Evolutionary conservation across 352 stramenopile genomes (phyloP).

Genomic region (Phytophthora gonapodyides): DNA sequence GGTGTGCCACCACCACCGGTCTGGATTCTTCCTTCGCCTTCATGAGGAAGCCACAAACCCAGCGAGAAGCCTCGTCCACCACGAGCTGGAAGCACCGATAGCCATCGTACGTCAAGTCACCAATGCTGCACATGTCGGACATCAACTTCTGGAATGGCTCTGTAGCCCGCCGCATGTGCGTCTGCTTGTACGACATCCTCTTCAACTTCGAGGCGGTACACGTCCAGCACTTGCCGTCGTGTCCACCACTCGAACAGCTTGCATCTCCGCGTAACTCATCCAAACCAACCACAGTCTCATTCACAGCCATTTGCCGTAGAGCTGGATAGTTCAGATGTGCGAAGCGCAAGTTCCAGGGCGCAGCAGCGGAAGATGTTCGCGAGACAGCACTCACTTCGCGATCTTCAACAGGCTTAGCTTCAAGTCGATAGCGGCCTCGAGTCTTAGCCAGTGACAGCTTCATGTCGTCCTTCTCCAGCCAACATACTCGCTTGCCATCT

Average conservation of each 20-base stretch:
- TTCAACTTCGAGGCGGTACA: constrained; percentile 15
- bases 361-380: background rate
- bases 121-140: constrained; percentile 9
- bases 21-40: constrained; percentile 7
- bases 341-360: constrained; percentile 15
- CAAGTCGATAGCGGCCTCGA: constrained; percentile 10
- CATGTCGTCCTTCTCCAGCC: background rate
- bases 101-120: constrained; percentile 1
- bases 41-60: constrained; percentile 1
- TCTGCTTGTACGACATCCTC: constrained; percentile 13
- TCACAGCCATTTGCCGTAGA: constrained; percentile 1
- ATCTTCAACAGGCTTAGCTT: constrained; percentile 1
- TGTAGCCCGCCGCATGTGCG: background rate
- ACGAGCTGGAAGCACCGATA: constrained; percentile 12
- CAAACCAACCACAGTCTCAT: background rate
- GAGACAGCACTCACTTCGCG: background rate
- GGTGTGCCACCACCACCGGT: background rate
- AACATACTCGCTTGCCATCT: background rate
- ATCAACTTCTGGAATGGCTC: constrained; percentile 15
- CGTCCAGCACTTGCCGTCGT: constrained; percentile 11
- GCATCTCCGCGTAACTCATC: background rate
- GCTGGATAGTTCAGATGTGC: constrained; percentile 15
- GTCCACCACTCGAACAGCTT: background rate
- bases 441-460: constrained; percentile 3
- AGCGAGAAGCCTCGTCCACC: constrained; percentile 4